Conservation (phyloP, 208 protist genomes). For the Naegleria lovaniensis region DNA sequence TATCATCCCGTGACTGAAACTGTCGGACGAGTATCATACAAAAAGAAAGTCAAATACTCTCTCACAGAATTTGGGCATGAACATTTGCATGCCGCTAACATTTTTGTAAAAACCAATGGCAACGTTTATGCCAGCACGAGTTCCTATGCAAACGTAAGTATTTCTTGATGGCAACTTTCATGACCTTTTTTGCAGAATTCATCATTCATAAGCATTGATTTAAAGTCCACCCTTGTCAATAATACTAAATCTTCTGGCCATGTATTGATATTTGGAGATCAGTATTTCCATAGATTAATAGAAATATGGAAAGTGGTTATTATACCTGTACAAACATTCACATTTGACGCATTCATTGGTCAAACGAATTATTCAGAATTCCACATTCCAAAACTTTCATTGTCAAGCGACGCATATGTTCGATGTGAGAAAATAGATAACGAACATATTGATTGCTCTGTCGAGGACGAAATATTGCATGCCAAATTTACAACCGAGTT, state of each 20-base stretch:
- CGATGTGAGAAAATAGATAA: background rate
- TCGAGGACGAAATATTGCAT: background rate
- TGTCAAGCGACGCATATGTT: background rate
- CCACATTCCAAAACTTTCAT: background rate
- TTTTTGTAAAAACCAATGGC: background rate
- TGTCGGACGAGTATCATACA: background rate
- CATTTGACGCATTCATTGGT: background rate
- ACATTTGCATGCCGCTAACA: background rate
- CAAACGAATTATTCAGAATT: background rate
- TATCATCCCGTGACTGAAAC: background rate
- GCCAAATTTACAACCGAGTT: background rate
- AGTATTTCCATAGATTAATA: background rate
- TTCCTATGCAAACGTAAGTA: background rate
- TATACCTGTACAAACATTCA: background rate
- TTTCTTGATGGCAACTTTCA: background rate
- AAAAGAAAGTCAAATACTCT: background rate
- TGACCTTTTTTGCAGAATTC: background rate
- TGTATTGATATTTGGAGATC: background rate
- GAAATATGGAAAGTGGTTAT: background rate
- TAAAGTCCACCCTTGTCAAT: background rate
- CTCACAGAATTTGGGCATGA: background rate
- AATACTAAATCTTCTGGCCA: background rate
- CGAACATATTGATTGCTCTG: background rate
- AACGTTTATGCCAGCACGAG: background rate
- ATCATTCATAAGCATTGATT: background rate